Evolutionary conservation across 2,329 filamentous ascomycete genomes (phyloP), one percentile per base, ranked within the genome.

Genomic region (Epichloe sibirici): DNA sequence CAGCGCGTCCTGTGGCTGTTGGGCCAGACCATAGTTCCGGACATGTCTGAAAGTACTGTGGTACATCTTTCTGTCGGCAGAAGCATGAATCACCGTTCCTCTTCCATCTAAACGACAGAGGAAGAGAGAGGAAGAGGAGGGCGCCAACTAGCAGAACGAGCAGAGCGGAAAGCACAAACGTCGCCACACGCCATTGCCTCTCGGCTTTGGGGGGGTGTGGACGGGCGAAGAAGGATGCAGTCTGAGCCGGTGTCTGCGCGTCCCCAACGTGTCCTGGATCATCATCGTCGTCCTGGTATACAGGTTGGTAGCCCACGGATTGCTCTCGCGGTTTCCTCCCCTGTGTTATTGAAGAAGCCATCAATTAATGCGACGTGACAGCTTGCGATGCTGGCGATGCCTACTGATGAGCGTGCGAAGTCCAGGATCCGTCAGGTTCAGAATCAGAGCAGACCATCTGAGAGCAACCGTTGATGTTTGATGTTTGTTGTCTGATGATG

Each of bases 1-100:
- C 80, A 28, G 84, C 73, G 52, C 69, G 71, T 13, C 86, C 86
- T 1, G 85, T 90, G n/a, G 81, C 74, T 4, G 82, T 88, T 39
- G 83, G 83, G 1, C 84, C 84, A 65, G 74, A 67, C 72, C 74
- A 81, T 45, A 82, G 64, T 64, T 83, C 72, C 3, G 80, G 79
- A 25, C 70, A 72, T 0, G 80, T 84, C 63, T 82, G 77, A 60
- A 82, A 83, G 63, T 84, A 80, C 62, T 83, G 77, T 25, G 81
- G 81, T 46, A 82, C 73, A 42, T 72, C 69, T 51, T 62, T 57
- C 31, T 66, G 63, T 38, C 54, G 57, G 49, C 66, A 67, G 43
- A 64, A 63, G 52, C 67, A 66, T 9, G 60, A 53, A 35, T 52
- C 63, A 50, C 45, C 39, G 28, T 37, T 31, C 53, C 57, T 53